Evolutionary conservation across 2,329 filamentous ascomycete genomes (phyloP).

Genomic region (Fusarium fracticaudum): DNA sequence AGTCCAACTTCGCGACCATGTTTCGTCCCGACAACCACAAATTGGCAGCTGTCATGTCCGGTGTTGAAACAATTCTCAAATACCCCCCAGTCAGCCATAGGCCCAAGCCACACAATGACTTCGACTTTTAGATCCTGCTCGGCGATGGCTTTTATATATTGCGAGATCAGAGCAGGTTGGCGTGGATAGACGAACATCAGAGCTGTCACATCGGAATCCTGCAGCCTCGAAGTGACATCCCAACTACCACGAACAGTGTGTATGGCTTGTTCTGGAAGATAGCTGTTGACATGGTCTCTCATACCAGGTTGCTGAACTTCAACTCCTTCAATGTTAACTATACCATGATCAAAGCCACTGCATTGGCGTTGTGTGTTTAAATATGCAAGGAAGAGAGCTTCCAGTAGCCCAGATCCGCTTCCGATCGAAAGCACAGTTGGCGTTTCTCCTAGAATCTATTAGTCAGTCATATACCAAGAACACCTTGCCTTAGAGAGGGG

Average conservation of each 20-base stretch:
- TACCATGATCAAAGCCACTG: not conserved
- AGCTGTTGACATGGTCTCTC: slow-evolving; percentile 34
- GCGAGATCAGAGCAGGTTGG: slow-evolving; percentile 40
- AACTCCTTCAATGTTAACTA: slow-evolving; percentile 39
- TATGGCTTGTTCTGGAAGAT: slow-evolving; percentile 41
- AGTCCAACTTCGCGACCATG: slow-evolving; percentile 31
- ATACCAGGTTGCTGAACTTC: slow-evolving; percentile 37
- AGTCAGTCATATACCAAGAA: not conserved
- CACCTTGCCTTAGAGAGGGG: not conserved
- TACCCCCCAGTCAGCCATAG: slow-evolving; percentile 40
- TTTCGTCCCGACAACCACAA: slow-evolving; percentile 9
- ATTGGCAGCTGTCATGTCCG: not conserved
- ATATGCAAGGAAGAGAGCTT: slow-evolving; percentile 37
- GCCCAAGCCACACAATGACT: slow-evolving; percentile 40
- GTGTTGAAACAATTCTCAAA: slow-evolving; percentile 34
- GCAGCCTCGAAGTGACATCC: slow-evolving; percentile 41
- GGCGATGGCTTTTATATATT: slow-evolving; percentile 37
- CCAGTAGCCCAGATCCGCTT: slow-evolving; percentile 45
- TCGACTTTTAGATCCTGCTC: slow-evolving; percentile 4
- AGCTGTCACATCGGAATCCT: slow-evolving; percentile 30
- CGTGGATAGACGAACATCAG: slow-evolving; percentile 50
- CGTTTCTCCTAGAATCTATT: not conserved
- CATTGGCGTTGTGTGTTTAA: not conserved
- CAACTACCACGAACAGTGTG: slow-evolving; percentile 47
- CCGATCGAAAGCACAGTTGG: slow-evolving; percentile 43